Percentiles rank a stretch among this genome's conserved stretches.
Conservation (phyloP, 2,329 filamentous ascomycete species). For the Sporothrix luriei region DNA sequence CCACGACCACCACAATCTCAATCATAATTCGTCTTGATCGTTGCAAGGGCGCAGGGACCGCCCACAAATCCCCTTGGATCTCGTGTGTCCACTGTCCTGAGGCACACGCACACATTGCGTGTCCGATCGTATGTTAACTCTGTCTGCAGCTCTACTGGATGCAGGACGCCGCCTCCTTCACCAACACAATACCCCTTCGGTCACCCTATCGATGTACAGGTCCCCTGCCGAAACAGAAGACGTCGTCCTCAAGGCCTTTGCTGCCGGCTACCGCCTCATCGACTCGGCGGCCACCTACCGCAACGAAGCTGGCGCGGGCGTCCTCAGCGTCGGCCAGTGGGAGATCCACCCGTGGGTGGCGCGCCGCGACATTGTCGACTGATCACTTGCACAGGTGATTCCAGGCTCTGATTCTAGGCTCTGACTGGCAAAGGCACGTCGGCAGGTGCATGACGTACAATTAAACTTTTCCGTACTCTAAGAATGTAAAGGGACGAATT, state of each 20-base stretch:
- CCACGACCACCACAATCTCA: neutral
- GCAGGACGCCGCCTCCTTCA: too few relatives aligned
- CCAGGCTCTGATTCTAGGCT: too few relatives aligned
- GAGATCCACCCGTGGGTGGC: slow-evolving; percentile 89
- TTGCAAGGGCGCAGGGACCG: neutral
- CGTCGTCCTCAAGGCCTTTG: slow-evolving; percentile 46
- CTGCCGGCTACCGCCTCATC: slow-evolving; percentile 56
- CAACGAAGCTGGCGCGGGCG: slow-evolving; percentile 65
- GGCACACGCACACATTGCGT: too few relatives aligned
- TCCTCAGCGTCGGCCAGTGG: slow-evolving; percentile 82
- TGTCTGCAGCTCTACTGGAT: too few relatives aligned
- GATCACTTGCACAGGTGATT: neutral
- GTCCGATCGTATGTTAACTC: too few relatives aligned
- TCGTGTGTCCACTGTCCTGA: neutral
- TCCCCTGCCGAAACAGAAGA: slow-evolving; percentile 23
- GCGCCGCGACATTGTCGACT: slow-evolving; percentile 75
- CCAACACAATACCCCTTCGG: neutral
- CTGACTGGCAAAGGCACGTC: too few relatives aligned
- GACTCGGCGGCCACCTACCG: slow-evolving; percentile 65
- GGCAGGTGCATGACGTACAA: too few relatives aligned
- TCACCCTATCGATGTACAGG: neutral
- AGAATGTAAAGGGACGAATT: too few relatives aligned
- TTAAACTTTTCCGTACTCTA: too few relatives aligned
- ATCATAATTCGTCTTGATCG: neutral
- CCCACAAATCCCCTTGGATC: neutral